A percentile compares a stretch with the other conserved stretches of the same genome.
These are phyloP conservation scores for Knufia fluminis DNA, from an alignment of 2,329 filamentous ascomycete genomes.

Conservation along the genomic window DNA sequence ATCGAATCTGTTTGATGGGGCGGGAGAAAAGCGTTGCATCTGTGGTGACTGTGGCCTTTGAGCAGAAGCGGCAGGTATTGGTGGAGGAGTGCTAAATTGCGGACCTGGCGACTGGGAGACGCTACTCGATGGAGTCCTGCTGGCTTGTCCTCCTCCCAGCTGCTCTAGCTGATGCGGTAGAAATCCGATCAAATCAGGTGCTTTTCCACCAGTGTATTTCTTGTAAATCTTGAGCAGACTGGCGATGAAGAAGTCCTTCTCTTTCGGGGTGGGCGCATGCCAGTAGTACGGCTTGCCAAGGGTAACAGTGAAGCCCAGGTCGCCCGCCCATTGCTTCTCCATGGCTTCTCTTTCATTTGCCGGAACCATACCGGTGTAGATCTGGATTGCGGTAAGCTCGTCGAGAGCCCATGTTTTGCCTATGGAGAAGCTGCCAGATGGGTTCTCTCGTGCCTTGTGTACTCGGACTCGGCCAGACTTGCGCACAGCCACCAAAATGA, in stretches of 20 bases:
- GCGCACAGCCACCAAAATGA: conserved; percentile 88
- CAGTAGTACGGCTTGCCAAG: conserved; percentile 95
- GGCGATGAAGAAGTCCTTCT: conserved; percentile 97
- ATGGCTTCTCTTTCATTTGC: conserved; percentile 52
- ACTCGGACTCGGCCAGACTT: conserved; percentile 87
- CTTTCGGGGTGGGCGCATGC: conserved; percentile 85
- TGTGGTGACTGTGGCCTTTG: conserved; percentile 17
- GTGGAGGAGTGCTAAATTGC: conserved; percentile 6
- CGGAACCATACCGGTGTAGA: conserved; percentile 57
- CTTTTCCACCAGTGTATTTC: conserved; percentile 85
- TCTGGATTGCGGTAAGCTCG: conserved; percentile 74
- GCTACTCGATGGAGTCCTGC: conserved; percentile 16
- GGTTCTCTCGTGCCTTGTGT: conserved; percentile 95
- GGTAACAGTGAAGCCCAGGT: conserved; percentile 76
- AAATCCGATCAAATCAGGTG: conserved; percentile 73
- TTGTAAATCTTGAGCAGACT: conserved; percentile 92
- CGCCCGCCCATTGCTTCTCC: conserved; percentile 66
- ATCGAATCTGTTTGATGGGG: conserved; percentile 11
- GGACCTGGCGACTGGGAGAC: conserved; percentile 12
- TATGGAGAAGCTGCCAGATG: conserved; percentile 88
- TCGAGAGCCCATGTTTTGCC: conserved; percentile 98
- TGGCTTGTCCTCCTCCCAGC: conserved; percentile 47
- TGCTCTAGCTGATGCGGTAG: conserved; percentile 68
- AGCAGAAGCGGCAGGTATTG: conserved; percentile 11
- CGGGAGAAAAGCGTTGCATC: conserved; percentile 5